Percentiles rank a stretch among this genome's conserved stretches.
These are phyloP conservation scores for Stropharia rugosoannulata DNA, from an alignment of 768 basidiomycete species.

Conservation along the genomic window DNA sequence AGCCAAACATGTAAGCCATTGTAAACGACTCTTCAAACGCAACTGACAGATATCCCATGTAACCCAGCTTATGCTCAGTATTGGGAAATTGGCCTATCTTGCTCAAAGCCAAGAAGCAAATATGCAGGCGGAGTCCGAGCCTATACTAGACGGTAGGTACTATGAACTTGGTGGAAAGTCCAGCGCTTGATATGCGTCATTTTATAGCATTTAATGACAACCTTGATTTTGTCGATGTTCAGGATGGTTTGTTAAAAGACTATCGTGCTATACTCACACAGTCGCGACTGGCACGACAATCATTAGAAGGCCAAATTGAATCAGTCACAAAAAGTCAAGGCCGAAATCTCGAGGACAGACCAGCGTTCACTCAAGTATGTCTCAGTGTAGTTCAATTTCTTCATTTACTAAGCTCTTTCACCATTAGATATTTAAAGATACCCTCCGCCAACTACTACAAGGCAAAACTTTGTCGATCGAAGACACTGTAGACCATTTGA, in stretches of 20 bases:
- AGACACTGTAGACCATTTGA: conserved; percentile 80
- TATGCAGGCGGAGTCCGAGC: conserved; percentile 41
- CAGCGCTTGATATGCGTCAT: conserved; percentile 3
- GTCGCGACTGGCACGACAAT: conserved; percentile 52
- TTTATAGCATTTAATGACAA: conserved; percentile 77
- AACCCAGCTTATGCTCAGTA: conserved; percentile 80
- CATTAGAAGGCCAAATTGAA: conserved; percentile 69
- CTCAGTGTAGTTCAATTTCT: neutral
- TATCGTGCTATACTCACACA: conserved; percentile 50
- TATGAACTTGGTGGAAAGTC: neutral
- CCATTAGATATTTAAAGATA: conserved; percentile 64
- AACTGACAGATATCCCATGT: neutral
- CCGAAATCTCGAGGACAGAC: conserved; percentile 39
- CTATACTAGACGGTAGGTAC: conserved; percentile 53
- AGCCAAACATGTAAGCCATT: conserved; percentile 69
- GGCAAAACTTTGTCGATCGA: conserved; percentile 76
- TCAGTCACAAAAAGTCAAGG: conserved; percentile 58
- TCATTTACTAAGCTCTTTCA: neutral
- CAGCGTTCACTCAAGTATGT: conserved; percentile 52
- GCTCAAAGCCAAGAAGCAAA: conserved; percentile 70
- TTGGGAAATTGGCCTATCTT: conserved; percentile 84
- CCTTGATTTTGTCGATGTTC: conserved; percentile 86
- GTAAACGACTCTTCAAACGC: neutral
- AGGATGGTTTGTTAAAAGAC: conserved; percentile 64
- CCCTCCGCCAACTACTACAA: conserved; percentile 68